Conservation (phyloP, 2,329 filamentous ascomycete genomes). For the Botrytis paeoniae region DNA sequence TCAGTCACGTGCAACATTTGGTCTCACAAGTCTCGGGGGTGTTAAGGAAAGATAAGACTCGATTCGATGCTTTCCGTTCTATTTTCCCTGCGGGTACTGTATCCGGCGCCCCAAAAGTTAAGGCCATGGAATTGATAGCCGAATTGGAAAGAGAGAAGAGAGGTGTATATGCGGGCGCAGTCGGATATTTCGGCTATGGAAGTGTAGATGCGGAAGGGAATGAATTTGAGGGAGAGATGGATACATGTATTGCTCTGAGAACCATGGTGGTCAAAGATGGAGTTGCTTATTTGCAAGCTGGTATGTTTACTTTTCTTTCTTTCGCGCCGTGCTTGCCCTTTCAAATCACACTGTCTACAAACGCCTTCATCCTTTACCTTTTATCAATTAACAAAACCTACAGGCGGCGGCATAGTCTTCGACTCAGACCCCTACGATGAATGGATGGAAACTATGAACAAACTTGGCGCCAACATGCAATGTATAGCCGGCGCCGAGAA, state of each 20-base stretch:
- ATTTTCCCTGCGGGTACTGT: conserved; percentile 98
- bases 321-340: neutral
- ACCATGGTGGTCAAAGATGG: conserved; percentile 95
- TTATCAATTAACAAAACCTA: neutral
- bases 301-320: conserved; percentile 39
- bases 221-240: conserved; percentile 79
- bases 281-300: conserved; percentile 85
- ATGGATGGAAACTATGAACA: conserved; percentile 96
- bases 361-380: neutral
- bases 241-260: conserved; percentile 69
- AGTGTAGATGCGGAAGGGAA: conserved; percentile 62
- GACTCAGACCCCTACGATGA: conserved; percentile 90
- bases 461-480: conserved; percentile 83
- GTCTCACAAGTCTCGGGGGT: conserved; percentile 93
- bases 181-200: conserved; percentile 93
- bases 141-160: conserved; percentile 93
- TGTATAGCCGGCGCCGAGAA: conserved; percentile 84
- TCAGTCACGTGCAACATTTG: conserved; percentile 96
- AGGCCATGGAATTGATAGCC: conserved; percentile 94
- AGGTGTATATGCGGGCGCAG: conserved; percentile 91
- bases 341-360: neutral
- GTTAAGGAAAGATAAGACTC: conserved; percentile 76
- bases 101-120: conserved; percentile 90
- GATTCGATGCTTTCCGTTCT: conserved; percentile 92
- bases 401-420: conserved; percentile 85